Evolutionary conservation across 345 rosid genomes (phyloP).

Genomic region (Eucalyptus marginata): DNA sequence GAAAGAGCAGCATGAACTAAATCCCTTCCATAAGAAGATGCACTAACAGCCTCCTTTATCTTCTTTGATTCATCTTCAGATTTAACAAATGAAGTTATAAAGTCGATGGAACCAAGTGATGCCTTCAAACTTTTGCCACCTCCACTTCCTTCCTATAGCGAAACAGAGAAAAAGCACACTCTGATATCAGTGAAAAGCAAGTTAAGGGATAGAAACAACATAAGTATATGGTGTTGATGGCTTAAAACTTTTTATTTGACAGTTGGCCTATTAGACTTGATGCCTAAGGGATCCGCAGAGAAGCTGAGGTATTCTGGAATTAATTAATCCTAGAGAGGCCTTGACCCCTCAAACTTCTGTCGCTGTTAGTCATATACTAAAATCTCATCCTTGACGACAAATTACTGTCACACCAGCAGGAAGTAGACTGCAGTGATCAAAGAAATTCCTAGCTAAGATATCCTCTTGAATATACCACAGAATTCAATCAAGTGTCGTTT

Average conservation of each 20-base stretch:
- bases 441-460: not conserved
- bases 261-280: not conserved
- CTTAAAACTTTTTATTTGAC: not conserved
- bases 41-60: slow-evolving; percentile 71
- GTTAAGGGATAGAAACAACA: not conserved
- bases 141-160: slow-evolving; percentile 52
- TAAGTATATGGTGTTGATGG: not conserved
- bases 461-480: not conserved
- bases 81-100: slow-evolving; percentile 66
- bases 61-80: slow-evolving; percentile 64
- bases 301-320: not conserved
- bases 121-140: slow-evolving; percentile 48
- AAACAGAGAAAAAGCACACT: not conserved
- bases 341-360: not conserved
- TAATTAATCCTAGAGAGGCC: not conserved
- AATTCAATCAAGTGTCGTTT: not conserved
- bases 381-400: not conserved
- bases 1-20: slow-evolving; percentile 96
- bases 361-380: not conserved
- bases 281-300: not conserved
- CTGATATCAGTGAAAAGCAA: not conserved
- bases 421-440: not conserved
- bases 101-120: slow-evolving; percentile 91
- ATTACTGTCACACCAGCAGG: not conserved
- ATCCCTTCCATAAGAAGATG: slow-evolving; percentile 70